Base-by-base conservation (phyloP, 2,329 filamentous ascomycete genomes). In the Diplodia sapinea region DNA sequence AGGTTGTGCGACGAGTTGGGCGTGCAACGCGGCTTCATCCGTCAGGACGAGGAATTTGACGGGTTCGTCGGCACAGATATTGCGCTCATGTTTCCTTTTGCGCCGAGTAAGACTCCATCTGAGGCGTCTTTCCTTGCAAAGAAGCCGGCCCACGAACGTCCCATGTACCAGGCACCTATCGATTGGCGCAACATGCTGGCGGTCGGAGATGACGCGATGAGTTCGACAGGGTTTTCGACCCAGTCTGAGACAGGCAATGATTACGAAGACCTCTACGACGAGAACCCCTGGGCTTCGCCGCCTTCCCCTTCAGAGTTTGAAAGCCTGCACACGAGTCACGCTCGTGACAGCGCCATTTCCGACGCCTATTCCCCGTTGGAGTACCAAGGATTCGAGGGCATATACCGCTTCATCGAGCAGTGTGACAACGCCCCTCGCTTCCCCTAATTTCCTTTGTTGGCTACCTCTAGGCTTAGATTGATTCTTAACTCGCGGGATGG, bases 21-120 rank as follows among this genome's bases (percentile, higher is more conserved):
- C n/a, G 85, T 99, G 8, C 88, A 89, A 70, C 86, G 93, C 65
- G 95, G 95, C 1, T 82, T 91, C 4, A 86, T 98, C 4, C 82
- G 86, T 13, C 90, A 98, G 80, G 95, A 98, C 71, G 83, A 86
- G 38, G 88, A 90, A 20, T 96, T 96, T 72, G 87, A 92, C 66
- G 74, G 79, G 7, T 87, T 86, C 67, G 84, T 85, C 31, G 93
- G 91, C 9, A 88, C 88, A 0, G 84, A 91, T 1, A 85, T 95
- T 71, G 92, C 93, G 5, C 84, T 98, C 23, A 85, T 89, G 52
- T 97, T 97, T 73, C 94, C 94, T 0, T 97, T 93, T 74, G 94
- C 94, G 0, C 91, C 94, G 0, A 88, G 83, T 69, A 77, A 82
- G 57, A 79, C 81, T 4, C 72, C 81, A 56, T 80, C 83, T 33